Conservation (phyloP, 202 grass and related monocot species). For the Dendrocalamus latiflorus region DNA sequence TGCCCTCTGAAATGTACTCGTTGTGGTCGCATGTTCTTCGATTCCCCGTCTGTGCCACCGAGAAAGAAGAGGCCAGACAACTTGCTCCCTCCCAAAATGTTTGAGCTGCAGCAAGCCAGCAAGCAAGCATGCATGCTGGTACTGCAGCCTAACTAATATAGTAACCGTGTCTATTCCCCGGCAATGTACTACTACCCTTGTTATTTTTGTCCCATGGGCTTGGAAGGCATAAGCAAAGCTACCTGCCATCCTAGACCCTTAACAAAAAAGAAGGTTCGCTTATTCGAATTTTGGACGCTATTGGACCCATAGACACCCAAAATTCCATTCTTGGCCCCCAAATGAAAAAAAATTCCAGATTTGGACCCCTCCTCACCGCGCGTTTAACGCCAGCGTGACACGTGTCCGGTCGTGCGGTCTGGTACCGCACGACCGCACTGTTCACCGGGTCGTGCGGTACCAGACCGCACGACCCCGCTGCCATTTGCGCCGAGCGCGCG, state of each 20-base stretch:
- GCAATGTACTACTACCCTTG: slow-evolving; percentile 14
- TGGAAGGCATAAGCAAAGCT: slow-evolving; percentile 49
- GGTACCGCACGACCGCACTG: too few relatives aligned
- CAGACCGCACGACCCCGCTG: too few relatives aligned
- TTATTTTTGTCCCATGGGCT: too few relatives aligned
- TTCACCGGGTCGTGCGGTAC: too few relatives aligned
- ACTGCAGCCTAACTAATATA: slow-evolving; percentile 12
- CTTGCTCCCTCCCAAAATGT: background rate
- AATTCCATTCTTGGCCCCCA: too few relatives aligned
- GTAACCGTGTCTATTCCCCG: background rate
- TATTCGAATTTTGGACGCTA: too few relatives aligned
- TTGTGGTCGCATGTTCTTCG: slow-evolving; percentile 8
- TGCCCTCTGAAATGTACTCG: background rate
- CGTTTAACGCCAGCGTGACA: too few relatives aligned
- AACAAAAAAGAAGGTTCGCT: slow-evolving; percentile 34
- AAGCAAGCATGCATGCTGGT: slow-evolving; percentile 11
- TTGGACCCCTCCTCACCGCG: too few relatives aligned
- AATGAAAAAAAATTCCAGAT: too few relatives aligned
- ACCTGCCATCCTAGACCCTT: slow-evolving; percentile 29
- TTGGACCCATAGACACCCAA: too few relatives aligned
- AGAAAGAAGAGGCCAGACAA: slow-evolving; percentile 22
- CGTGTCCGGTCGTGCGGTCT: too few relatives aligned
- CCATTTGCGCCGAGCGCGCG: too few relatives aligned
- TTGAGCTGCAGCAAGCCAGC: background rate
- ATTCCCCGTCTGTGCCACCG: slow-evolving; percentile 19